Evolutionary conservation across 2,329 filamentous ascomycete genomes (phyloP).

Genomic region (Trichophyton simii): DNA sequence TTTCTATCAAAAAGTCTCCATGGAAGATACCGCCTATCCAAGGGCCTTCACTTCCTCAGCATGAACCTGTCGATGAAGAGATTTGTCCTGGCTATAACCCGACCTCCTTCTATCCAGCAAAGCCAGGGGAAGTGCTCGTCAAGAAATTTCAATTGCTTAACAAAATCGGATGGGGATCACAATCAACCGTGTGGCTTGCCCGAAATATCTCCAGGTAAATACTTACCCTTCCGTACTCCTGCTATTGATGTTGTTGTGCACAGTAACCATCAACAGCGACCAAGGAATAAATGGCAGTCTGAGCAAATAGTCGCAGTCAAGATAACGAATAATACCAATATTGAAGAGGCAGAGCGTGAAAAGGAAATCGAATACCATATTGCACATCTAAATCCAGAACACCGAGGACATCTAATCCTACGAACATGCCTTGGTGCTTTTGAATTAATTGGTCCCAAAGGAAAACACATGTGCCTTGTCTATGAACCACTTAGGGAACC

Average conservation of each 20-base stretch:
- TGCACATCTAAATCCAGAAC: constrained; percentile 15
- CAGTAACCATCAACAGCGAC: background rate
- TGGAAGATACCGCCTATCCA: constrained; percentile 3
- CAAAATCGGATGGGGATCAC: constrained; percentile 27
- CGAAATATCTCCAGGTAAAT: constrained; percentile 19
- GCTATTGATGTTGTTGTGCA: background rate
- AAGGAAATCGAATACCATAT: constrained; percentile 20
- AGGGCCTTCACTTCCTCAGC: background rate
- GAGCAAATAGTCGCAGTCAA: background rate
- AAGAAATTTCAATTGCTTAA: constrained; percentile 11
- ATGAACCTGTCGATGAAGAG: constrained; percentile 10
- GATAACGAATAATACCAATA: constrained; percentile 12
- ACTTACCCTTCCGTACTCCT: constrained; percentile 16
- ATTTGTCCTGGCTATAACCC: constrained; percentile 7
- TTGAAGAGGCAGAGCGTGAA: constrained; percentile 9
- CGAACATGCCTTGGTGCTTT: constrained; percentile 16
- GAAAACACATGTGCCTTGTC: constrained; percentile 11
- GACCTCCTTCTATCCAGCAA: constrained; percentile 13
- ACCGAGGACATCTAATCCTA: constrained; percentile 18
- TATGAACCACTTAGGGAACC: constrained; percentile 17
- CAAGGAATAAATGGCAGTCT: background rate
- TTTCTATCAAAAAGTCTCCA: background rate
- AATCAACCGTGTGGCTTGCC: constrained; percentile 33
- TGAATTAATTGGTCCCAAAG: constrained; percentile 6
- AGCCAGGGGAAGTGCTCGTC: constrained; percentile 13